A percentile compares a stretch with the other conserved stretches of the same genome.
Conservation (phyloP, 2,329 filamentous ascomycete genomes). For the Xylariaceae sp. region DNA sequence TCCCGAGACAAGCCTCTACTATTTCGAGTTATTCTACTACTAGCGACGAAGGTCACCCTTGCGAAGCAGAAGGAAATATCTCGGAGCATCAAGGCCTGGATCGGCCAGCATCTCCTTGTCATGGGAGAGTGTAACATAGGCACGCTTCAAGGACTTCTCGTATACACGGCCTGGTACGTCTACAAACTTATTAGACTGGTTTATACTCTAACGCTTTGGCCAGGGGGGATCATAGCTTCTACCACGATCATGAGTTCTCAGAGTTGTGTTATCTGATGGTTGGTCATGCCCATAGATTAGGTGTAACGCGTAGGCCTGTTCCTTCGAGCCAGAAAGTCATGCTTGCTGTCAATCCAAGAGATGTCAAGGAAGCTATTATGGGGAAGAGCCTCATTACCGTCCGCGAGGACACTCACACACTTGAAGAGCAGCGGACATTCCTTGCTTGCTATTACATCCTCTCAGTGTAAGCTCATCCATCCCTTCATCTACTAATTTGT, state of each 20-base stretch:
- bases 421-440: constrained; percentile 35
- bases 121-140: constrained; percentile 38
- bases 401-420: constrained; percentile 22
- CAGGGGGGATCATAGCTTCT: constrained; percentile 32
- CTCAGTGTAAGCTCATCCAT: constrained; percentile 30
- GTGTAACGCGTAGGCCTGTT: constrained; percentile 26
- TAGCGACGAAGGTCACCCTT: constrained; percentile 25
- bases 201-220: neutral
- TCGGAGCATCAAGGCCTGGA: constrained; percentile 36
- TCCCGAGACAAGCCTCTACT: constrained; percentile 33
- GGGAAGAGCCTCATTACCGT: constrained; percentile 9
- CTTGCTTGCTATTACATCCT: constrained; percentile 36
- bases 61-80: constrained; percentile 35
- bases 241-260: constrained; percentile 31
- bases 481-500: neutral
- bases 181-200: neutral
- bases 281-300: constrained; percentile 38
- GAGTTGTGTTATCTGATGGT: constrained; percentile 36
- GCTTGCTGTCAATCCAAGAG: constrained; percentile 9
- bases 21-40: constrained; percentile 35
- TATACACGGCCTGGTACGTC: constrained; percentile 41
- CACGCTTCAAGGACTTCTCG: constrained; percentile 41
- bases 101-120: constrained; percentile 38
- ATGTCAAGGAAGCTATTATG: constrained; percentile 11
- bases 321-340: constrained; percentile 10